Conservation (phyloP, 305 asterid genomes). For the Fraxinus floribunda region DNA sequence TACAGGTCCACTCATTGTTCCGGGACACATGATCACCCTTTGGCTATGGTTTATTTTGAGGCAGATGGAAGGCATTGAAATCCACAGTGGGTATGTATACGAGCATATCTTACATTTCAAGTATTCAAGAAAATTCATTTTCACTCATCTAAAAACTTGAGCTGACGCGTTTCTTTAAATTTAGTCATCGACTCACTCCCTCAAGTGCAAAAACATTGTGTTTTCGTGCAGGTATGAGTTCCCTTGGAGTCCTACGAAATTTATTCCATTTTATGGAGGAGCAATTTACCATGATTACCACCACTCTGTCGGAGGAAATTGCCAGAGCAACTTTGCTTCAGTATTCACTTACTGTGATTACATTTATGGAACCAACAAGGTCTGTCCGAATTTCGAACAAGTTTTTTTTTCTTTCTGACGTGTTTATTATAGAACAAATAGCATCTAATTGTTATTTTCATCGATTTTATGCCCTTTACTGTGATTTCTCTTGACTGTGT, state of each 20-base stretch:
- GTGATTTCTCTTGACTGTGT: background rate
- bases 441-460: background rate
- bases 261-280: constrained; percentile 78
- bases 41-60: constrained; percentile 69
- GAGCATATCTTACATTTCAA: background rate
- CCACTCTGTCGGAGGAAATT: constrained; percentile 63
- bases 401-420: background rate
- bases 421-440: background rate
- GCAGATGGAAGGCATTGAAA: constrained; percentile 68
- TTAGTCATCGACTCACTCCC: background rate
- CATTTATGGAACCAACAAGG: constrained; percentile 77
- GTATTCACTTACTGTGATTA: constrained; percentile 73
- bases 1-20: constrained; percentile 63
- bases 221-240: constrained; percentile 55
- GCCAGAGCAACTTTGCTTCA: constrained; percentile 75
- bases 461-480: background rate
- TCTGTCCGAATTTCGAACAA: background rate
- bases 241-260: constrained; percentile 71
- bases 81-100: constrained; percentile 57
- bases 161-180: background rate
- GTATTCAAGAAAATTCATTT: background rate
- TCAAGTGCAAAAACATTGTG: background rate
- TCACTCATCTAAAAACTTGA: background rate
- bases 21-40: constrained; percentile 69
- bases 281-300: constrained; percentile 75